phyloP scores from a whole-genome alignment of 768 basidiomycete genomes.

The Rhizopogon vinicolor region DNA sequence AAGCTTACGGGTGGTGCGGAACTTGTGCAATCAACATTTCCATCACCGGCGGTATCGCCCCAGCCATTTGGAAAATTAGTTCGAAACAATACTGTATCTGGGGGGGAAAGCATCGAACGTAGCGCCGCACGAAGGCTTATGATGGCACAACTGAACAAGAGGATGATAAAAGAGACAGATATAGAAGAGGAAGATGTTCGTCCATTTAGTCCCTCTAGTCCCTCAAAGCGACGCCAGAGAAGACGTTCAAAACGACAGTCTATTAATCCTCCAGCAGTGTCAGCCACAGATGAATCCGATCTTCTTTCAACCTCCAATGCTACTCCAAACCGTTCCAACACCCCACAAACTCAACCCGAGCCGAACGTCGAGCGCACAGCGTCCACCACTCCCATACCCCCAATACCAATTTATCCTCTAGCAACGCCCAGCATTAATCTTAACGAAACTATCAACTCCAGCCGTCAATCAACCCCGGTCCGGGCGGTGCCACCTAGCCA shows the following conservation, averaged over 20 bases:
- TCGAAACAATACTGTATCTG: conserved; percentile 80
- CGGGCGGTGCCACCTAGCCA: conserved; percentile 31
- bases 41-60: conserved; percentile 44
- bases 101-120: conserved; percentile 53
- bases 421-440: conserved; percentile 21
- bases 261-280: conserved; percentile 32
- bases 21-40: conserved; percentile 42
- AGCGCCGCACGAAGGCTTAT: conserved; percentile 66
- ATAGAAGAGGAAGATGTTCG: conserved; percentile 45
- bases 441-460: conserved; percentile 25
- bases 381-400: conserved; percentile 25
- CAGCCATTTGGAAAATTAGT: conserved; percentile 44
- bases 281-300: conserved; percentile 43
- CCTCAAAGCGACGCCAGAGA: conserved; percentile 47
- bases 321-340: conserved; percentile 54
- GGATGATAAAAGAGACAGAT: conserved; percentile 52
- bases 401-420: conserved; percentile 24
- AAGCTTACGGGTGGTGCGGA: conserved; percentile 73
- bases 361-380: conserved; percentile 22
- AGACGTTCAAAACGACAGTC: conserved; percentile 46
- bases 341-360: conserved; percentile 39
- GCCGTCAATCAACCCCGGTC: conserved; percentile 30
- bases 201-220: conserved; percentile 37
- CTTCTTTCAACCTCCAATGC: conserved; percentile 43
- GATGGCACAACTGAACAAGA: conserved; percentile 56